These are phyloP conservation scores for Cystobasidium onofrii DNA, from an alignment of 768 basidiomycete species.

Conservation along the genomic window DNA sequence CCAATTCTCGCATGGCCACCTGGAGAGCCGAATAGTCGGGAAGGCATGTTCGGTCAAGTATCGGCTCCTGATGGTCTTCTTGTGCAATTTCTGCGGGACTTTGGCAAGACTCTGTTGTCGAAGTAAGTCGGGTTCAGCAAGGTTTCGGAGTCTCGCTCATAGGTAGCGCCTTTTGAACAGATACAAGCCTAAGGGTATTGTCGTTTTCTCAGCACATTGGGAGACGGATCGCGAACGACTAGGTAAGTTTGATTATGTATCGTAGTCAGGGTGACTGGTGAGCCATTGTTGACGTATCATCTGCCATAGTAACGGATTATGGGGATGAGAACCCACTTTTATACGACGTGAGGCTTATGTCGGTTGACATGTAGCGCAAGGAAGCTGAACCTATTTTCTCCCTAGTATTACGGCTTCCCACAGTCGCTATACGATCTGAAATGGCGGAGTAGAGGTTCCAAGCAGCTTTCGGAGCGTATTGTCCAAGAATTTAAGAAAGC, in stretches of 20 bases:
- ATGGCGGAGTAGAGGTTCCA: slow-evolving; percentile 62
- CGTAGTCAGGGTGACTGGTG: too few species aligned
- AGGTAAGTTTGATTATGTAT: neutral
- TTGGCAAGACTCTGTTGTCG: slow-evolving; percentile 48
- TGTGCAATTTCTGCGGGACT: slow-evolving; percentile 56
- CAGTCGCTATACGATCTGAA: slow-evolving; percentile 53
- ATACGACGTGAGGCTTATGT: slow-evolving; percentile 51
- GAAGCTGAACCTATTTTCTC: neutral
- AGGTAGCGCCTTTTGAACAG: slow-evolving; percentile 53
- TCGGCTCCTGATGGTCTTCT: slow-evolving; percentile 55
- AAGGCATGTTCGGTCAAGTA: slow-evolving; percentile 33
- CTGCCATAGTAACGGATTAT: slow-evolving; percentile 59
- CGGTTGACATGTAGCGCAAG: neutral
- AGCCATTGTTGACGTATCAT: too few species aligned
- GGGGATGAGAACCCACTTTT: slow-evolving; percentile 66
- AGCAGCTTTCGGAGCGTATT: slow-evolving; percentile 54
- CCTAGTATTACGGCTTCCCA: slow-evolving; percentile 58
- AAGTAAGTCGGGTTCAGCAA: neutral
- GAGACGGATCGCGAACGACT: slow-evolving; percentile 57
- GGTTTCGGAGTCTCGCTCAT: neutral
- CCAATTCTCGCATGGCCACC: slow-evolving; percentile 52
- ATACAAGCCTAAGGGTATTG: slow-evolving; percentile 61
- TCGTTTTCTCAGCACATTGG: slow-evolving; percentile 78
- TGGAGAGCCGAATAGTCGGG: slow-evolving; percentile 29
- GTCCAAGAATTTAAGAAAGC: slow-evolving; percentile 58